A percentile compares a stretch with the other conserved stretches of the same genome.
These are phyloP conservation scores for Avena atlantica DNA, from an alignment of 176 grass and related monocot genomes.

Conservation along the genomic window DNA sequence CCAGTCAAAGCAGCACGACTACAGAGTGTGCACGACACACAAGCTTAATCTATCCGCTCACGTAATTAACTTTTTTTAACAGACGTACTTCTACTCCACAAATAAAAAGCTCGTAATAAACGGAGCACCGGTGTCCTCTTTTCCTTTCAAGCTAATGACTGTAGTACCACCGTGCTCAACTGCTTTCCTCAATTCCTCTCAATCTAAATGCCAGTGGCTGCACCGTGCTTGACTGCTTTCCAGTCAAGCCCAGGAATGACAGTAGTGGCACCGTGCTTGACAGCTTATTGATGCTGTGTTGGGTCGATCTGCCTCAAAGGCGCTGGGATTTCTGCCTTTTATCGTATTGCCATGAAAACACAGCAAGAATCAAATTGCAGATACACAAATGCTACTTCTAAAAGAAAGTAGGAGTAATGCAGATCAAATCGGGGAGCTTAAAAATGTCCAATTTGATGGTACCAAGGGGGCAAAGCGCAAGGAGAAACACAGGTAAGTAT, in stretches of 20 bases:
- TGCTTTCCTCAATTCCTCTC: no score
- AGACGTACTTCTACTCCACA: neutral
- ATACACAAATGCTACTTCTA: neutral
- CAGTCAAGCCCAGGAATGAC: no score
- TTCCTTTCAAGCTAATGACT: neutral
- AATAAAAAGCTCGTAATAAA: neutral
- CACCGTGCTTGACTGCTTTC: neutral
- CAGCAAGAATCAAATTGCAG: neutral
- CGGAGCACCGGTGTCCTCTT: neutral
- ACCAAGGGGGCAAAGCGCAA: slow-evolving; percentile 1
- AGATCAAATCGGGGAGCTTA: slow-evolving; percentile 51
- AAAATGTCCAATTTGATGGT: slow-evolving; percentile 50
- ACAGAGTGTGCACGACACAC: neutral
- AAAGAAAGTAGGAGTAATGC: neutral
- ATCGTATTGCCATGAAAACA: neutral
- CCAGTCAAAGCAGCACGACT: neutral
- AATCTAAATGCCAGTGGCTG: no score
- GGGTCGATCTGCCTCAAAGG: no score
- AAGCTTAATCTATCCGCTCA: neutral
- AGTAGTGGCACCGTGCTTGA: no score
- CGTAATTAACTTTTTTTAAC: neutral
- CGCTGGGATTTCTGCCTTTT: no score
- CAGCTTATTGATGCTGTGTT: no score
- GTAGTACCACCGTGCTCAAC: neutral
- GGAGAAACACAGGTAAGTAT: slow-evolving; percentile 6